phyloP scores from a whole-genome alignment of 805 yeast genomes.

The Suhomyces vadensis region DNA sequence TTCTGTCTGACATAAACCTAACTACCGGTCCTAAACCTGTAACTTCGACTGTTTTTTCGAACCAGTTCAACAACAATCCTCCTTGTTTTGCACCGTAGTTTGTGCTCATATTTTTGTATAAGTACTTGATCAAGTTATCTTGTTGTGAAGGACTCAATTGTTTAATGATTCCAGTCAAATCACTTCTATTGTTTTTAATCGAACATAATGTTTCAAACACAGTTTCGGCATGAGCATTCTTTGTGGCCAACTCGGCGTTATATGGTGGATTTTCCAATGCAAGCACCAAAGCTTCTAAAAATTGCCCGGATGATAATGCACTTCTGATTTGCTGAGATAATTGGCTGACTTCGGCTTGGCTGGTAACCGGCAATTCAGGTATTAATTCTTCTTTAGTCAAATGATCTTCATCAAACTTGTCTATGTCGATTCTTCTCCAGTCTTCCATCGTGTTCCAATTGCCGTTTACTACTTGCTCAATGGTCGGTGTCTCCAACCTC shows the following conservation, averaged over 20 bases:
- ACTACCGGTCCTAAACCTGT: slow-evolving; percentile 90
- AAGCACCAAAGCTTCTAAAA: slow-evolving; percentile 60
- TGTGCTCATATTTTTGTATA: slow-evolving; percentile 82
- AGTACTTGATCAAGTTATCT: slow-evolving; percentile 76
- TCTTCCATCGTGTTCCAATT: slow-evolving; percentile 37
- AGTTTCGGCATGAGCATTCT: slow-evolving; percentile 41
- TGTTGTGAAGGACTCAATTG: slow-evolving; percentile 63
- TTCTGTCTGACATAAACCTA: slow-evolving; percentile 82
- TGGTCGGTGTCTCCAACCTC: not conserved
- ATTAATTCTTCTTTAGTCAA: slow-evolving; percentile 63
- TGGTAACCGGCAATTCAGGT: slow-evolving; percentile 49
- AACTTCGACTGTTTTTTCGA: slow-evolving; percentile 79
- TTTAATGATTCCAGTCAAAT: slow-evolving; percentile 62
- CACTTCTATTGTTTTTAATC: slow-evolving; percentile 56
- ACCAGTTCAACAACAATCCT: slow-evolving; percentile 85
- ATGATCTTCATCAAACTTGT: slow-evolving; percentile 83
- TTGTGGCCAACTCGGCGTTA: slow-evolving; percentile 63
- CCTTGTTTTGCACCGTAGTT: slow-evolving; percentile 83
- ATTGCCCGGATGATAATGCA: slow-evolving; percentile 69
- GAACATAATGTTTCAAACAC: slow-evolving; percentile 68
- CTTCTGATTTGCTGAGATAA: slow-evolving; percentile 60
- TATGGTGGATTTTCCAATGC: slow-evolving; percentile 80
- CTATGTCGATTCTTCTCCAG: slow-evolving; percentile 95
- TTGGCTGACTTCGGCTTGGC: slow-evolving; percentile 52
- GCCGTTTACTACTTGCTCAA: not conserved